A percentile compares a stretch with the other conserved stretches of the same genome.
These are phyloP conservation scores for Alternaria ethzedia DNA, from an alignment of 2,329 filamentous ascomycete species.

Conservation along the genomic window DNA sequence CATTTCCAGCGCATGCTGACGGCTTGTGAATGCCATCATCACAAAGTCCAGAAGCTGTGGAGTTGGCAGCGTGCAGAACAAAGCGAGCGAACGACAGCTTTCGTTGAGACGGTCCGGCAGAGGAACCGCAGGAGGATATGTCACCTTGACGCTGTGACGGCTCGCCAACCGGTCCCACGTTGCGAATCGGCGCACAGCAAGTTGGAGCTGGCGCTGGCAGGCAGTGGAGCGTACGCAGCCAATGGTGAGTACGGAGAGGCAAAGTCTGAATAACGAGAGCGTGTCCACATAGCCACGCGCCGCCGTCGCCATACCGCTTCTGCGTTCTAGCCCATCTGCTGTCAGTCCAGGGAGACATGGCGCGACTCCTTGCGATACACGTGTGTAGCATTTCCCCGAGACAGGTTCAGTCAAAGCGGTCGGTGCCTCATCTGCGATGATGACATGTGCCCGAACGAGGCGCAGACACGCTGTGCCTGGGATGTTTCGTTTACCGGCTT, in stretches of 20 bases:
- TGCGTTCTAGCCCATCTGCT: conserved; percentile 7
- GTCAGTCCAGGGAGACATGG: neutral
- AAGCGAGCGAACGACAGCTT: conserved; percentile 25
- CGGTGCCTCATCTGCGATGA: conserved; percentile 8
- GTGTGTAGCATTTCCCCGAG: conserved; percentile 10
- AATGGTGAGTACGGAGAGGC: conserved; percentile 19
- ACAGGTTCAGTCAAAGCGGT: conserved; percentile 2
- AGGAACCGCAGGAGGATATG: conserved; percentile 11
- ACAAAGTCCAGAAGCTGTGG: conserved; percentile 28
- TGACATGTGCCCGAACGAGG: conserved; percentile 17
- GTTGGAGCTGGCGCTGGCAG: conserved; percentile 26
- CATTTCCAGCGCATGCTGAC: conserved; percentile 41
- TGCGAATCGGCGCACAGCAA: conserved; percentile 27
- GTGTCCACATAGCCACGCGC: conserved; percentile 11
- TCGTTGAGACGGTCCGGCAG: conserved; percentile 18
- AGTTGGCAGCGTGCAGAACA: conserved; percentile 16
- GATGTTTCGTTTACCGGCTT: conserved; percentile 28
- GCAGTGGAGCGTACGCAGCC: conserved; percentile 24
- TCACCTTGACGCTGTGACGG: conserved; percentile 31
- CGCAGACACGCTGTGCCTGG: conserved; percentile 19
- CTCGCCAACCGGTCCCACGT: conserved; percentile 22
- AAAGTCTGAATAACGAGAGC: conserved; percentile 21
- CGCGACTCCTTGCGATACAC: conserved; percentile 19
- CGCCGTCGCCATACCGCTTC: conserved; percentile 5
- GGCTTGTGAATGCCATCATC: conserved; percentile 27